These are phyloP conservation scores for Dalechampia spathulata DNA, from an alignment of 441 rosid species.

Conservation along the genomic window DNA sequence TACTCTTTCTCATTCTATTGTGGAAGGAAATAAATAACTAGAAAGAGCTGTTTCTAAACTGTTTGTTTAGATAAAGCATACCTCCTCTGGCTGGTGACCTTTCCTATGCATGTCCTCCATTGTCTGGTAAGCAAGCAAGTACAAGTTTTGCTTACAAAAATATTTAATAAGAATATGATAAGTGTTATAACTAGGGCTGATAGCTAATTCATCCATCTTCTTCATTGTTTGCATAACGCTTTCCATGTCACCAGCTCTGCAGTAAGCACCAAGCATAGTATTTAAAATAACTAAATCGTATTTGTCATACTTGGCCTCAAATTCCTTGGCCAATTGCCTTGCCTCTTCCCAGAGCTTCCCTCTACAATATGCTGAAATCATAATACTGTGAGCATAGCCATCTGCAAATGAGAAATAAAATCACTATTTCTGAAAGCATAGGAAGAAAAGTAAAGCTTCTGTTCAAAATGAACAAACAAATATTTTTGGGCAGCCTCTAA, in stretches of 20 bases:
- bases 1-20: not conserved
- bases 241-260: conserved; percentile 84
- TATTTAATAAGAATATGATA: conserved; percentile 74
- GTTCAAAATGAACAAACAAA: not conserved
- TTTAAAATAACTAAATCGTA: conserved; percentile 79
- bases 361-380: conserved; percentile 82
- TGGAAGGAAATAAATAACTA: conserved; percentile 3
- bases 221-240: conserved; percentile 72
- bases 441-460: conserved; percentile 10
- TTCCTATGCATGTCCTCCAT: conserved; percentile 70
- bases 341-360: conserved; percentile 67
- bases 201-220: conserved; percentile 79
- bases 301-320: conserved; percentile 55
- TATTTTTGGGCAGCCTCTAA: not conserved
- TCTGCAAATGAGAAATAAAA: conserved; percentile 34
- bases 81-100: conserved; percentile 85
- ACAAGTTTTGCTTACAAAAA: conserved; percentile 69
- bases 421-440: conserved; percentile 9
- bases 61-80: conserved; percentile 18
- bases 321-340: conserved; percentile 56
- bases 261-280: conserved; percentile 78
- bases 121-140: conserved; percentile 79
- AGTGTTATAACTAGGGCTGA: conserved; percentile 66
- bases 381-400: conserved; percentile 87
- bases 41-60: not conserved